Conservation (phyloP, 2,329 filamentous ascomycete species). For the Aspergillus amoenus region DNA sequence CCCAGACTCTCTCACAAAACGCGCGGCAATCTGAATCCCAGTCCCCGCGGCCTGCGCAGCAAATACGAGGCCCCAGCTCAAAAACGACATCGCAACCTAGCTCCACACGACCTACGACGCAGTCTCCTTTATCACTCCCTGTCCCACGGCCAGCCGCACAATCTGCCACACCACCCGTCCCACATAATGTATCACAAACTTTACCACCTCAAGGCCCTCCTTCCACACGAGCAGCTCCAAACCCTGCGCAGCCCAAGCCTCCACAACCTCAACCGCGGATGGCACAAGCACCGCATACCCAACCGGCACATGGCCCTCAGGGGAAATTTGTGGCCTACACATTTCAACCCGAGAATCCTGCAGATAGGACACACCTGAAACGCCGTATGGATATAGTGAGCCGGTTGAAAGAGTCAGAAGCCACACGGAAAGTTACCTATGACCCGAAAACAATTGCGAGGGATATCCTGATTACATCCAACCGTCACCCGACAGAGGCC, state of each 20-base stretch:
- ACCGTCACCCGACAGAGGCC: conserved; percentile 60
- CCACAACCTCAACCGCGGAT: not conserved
- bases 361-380: conserved; percentile 24
- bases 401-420: conserved; percentile 41
- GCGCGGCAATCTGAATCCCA: not conserved
- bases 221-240: not conserved
- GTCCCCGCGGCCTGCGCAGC: not conserved
- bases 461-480: conserved; percentile 62
- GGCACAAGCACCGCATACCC: not conserved
- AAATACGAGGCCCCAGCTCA: not conserved
- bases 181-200: not conserved
- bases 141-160: not conserved
- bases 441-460: conserved; percentile 62
- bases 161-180: not conserved
- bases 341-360: conserved; percentile 11
- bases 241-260: not conserved
- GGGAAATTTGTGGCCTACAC: conserved; percentile 10
- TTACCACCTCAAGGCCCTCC: not conserved
- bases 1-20: not conserved
- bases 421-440: conserved; percentile 52
- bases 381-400: conserved; percentile 42
- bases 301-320: not conserved
- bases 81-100: not conserved
- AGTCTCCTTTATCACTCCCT: no score
- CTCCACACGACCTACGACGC: not conserved